phyloP scores from a whole-genome alignment of 805 yeast species.

The Pichia pseudocactophila region DNA sequence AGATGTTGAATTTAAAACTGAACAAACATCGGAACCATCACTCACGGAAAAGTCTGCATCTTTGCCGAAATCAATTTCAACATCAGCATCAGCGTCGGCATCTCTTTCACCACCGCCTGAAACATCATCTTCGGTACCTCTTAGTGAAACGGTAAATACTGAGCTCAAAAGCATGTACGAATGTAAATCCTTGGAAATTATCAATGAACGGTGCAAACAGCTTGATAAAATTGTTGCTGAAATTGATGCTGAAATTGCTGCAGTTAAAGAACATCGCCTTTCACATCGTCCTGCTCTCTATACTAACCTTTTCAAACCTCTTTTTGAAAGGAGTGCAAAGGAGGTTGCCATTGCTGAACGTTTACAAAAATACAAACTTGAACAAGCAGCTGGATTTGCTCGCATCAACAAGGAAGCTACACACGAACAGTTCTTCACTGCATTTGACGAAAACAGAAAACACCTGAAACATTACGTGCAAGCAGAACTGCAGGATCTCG shows the following conservation, averaged over 20 bases:
- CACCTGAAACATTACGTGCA: slow-evolving; percentile 1
- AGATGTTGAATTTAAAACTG: neutral
- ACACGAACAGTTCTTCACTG: neutral
- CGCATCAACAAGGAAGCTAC: neutral
- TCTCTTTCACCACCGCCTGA: neutral
- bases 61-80: no score
- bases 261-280: neutral
- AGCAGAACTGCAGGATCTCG: slow-evolving; percentile 1
- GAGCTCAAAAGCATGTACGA: slow-evolving; percentile 5
- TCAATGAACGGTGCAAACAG: neutral
- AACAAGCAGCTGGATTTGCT: neutral
- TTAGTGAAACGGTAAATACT: slow-evolving; percentile 2
- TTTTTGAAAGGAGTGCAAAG: neutral
- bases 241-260: neutral
- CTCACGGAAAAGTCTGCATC: no score
- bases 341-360: neutral
- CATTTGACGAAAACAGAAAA: slow-evolving; percentile 6
- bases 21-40: neutral
- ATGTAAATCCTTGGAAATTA: neutral
- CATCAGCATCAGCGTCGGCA: neutral
- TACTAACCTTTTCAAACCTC: neutral
- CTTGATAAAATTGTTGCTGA: neutral
- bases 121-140: neutral
- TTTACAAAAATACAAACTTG: neutral
- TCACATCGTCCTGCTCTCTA: slow-evolving; percentile 3